These are phyloP conservation scores for Phytophthora kernoviae DNA, from an alignment of 352 stramenopile species.

Conservation along the genomic window DNA sequence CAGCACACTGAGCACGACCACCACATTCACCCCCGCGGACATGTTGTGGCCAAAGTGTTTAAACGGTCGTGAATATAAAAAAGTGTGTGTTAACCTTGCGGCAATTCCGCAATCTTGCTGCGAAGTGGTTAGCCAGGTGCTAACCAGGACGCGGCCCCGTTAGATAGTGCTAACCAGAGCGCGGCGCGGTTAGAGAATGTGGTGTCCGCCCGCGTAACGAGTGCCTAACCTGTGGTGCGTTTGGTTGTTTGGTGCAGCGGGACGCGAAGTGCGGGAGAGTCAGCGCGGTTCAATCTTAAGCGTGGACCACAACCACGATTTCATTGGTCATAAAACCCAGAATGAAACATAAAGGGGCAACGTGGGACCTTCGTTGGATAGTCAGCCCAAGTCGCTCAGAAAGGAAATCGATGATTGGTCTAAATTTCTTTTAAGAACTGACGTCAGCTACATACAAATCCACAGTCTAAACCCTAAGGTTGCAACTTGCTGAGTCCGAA, in stretches of 20 bases:
- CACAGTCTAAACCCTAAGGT: no score
- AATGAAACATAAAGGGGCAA: not conserved
- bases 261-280: not conserved
- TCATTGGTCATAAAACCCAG: not conserved
- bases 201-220: not conserved
- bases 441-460: no score
- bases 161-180: not conserved
- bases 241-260: not conserved
- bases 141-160: not conserved
- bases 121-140: not conserved
- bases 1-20: conserved; percentile 47
- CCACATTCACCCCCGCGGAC: conserved; percentile 38
- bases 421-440: no score
- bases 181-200: not conserved
- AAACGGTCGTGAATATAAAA: not conserved
- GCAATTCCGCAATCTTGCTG: not conserved
- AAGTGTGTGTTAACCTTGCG: not conserved
- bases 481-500: no score
- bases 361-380: no score
- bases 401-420: no score
- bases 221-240: not conserved
- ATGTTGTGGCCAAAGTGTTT: conserved; percentile 12
- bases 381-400: no score
- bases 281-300: not conserved
- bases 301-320: not conserved